Evolutionary conservation across 2,329 filamentous ascomycete genomes (phyloP).

Genomic region (Fonsecaea monophora): DNA sequence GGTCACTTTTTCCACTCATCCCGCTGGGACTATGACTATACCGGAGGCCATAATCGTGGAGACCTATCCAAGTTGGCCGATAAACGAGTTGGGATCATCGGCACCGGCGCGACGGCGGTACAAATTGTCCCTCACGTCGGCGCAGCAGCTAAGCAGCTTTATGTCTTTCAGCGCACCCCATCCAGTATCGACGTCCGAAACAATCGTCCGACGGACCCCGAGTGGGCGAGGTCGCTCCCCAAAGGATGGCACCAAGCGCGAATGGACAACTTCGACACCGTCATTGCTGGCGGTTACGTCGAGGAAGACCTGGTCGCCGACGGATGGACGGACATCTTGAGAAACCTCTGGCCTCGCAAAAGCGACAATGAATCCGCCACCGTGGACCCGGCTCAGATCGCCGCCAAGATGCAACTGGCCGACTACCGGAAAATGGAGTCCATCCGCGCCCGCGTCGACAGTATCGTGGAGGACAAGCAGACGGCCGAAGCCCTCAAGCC

Average conservation of each 20-base stretch:
- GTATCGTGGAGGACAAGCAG: conserved; percentile 58
- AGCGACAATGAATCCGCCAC: background rate
- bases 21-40: conserved; percentile 54
- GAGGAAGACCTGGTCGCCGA: conserved; percentile 42
- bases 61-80: conserved; percentile 25
- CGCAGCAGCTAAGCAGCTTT: conserved; percentile 42
- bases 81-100: conserved; percentile 46
- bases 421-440: conserved; percentile 37
- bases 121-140: conserved; percentile 50
- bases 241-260: conserved; percentile 43
- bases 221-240: conserved; percentile 17
- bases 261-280: conserved; percentile 43
- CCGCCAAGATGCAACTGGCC: conserved; percentile 28
- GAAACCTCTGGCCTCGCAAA: conserved; percentile 20
- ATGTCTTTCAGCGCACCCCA: conserved; percentile 46
- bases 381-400: conserved; percentile 18
- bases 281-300: conserved; percentile 33
- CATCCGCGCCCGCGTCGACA: conserved; percentile 54
- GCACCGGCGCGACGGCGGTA: conserved; percentile 51
- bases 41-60: conserved; percentile 45
- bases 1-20: conserved; percentile 54
- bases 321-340: conserved; percentile 41
- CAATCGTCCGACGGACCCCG: conserved; percentile 26
- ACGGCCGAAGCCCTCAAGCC: conserved; percentile 63
- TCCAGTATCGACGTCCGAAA: conserved; percentile 46